Evolutionary conservation across 352 stramenopile genomes (phyloP).

Genomic region (Phytophthora agathidicida): DNA sequence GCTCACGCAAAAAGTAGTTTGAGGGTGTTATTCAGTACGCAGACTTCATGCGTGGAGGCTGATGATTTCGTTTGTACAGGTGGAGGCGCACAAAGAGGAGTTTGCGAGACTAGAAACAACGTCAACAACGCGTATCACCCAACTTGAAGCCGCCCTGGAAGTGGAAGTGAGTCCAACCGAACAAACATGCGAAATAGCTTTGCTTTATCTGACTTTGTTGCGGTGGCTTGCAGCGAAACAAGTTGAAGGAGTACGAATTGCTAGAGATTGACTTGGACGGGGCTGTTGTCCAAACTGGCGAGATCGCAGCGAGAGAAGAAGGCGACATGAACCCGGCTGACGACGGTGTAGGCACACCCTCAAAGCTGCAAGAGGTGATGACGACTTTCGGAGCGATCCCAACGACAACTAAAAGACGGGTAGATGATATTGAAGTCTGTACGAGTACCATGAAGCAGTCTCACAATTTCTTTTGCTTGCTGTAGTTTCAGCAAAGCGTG

Average conservation of each 20-base stretch:
- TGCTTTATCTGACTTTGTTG: background rate
- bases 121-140: slow-evolving; percentile 62
- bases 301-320: slow-evolving; percentile 24
- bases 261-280: slow-evolving; percentile 78
- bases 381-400: slow-evolving; percentile 73
- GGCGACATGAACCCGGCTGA: background rate
- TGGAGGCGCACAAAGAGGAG: slow-evolving; percentile 73
- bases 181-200: background rate
- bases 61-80: slow-evolving; percentile 23
- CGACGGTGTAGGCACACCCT: background rate
- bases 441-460: too few species aligned
- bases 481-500: slow-evolving; percentile 84
- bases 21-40: background rate
- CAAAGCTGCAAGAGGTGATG: slow-evolving; percentile 51
- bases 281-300: slow-evolving; percentile 68
- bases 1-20: slow-evolving; percentile 68
- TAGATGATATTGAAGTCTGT: slow-evolving; percentile 39
- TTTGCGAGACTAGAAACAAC: slow-evolving; percentile 73
- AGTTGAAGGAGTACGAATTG: slow-evolving; percentile 75
- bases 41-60: background rate
- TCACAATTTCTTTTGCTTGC: too few species aligned
- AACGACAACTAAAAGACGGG: slow-evolving; percentile 65
- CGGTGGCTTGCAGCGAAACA: slow-evolving; percentile 39
- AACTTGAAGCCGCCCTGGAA: slow-evolving; percentile 61
- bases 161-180: slow-evolving; percentile 39